These are phyloP conservation scores for Microstroma glucosiphilum DNA, from an alignment of 1,284 basidiomycete genomes.

Conservation along the genomic window DNA sequence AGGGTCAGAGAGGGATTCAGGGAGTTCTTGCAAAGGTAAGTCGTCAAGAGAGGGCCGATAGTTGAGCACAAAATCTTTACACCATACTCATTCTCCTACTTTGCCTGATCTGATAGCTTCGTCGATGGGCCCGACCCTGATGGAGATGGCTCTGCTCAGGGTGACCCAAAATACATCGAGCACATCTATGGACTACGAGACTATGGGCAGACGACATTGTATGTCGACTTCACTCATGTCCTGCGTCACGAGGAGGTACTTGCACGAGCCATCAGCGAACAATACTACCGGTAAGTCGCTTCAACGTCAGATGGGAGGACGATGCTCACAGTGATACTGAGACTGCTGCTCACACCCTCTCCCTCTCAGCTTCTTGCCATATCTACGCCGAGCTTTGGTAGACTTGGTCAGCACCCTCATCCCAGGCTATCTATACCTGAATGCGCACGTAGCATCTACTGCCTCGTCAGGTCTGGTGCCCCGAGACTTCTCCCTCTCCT, in stretches of 20 bases:
- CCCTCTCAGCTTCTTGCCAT: slow-evolving; percentile 71
- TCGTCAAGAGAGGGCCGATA: slow-evolving; percentile 10
- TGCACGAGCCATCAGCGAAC: slow-evolving; percentile 81
- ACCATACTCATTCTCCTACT: too few relatives aligned
- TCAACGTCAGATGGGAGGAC: too few relatives aligned
- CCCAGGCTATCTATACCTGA: slow-evolving; percentile 87
- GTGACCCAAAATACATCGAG: slow-evolving; percentile 66
- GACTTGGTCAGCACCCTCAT: slow-evolving; percentile 80
- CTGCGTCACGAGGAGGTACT: slow-evolving; percentile 83
- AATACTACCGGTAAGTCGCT: slow-evolving; percentile 71
- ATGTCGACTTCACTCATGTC: slow-evolving; percentile 88
- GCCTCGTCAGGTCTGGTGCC: slow-evolving; percentile 74
- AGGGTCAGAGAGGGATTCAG: slow-evolving; percentile 84
- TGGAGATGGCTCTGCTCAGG: slow-evolving; percentile 49
- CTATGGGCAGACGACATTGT: slow-evolving; percentile 87
- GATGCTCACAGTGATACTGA: slow-evolving; percentile 1
- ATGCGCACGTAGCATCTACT: slow-evolving; percentile 56
- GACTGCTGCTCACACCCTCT: neutral
- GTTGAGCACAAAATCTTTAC: slow-evolving; percentile 3
- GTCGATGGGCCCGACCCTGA: slow-evolving; percentile 59
- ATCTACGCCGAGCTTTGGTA: slow-evolving; percentile 80
- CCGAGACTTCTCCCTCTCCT: slow-evolving; percentile 89
- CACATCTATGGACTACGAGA: slow-evolving; percentile 90
- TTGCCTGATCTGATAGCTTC: slow-evolving; percentile 57
- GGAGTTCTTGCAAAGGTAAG: slow-evolving; percentile 81